Conservation (phyloP, 768 basidiomycete genomes). For the Rubroboletus pulcherrimus region DNA sequence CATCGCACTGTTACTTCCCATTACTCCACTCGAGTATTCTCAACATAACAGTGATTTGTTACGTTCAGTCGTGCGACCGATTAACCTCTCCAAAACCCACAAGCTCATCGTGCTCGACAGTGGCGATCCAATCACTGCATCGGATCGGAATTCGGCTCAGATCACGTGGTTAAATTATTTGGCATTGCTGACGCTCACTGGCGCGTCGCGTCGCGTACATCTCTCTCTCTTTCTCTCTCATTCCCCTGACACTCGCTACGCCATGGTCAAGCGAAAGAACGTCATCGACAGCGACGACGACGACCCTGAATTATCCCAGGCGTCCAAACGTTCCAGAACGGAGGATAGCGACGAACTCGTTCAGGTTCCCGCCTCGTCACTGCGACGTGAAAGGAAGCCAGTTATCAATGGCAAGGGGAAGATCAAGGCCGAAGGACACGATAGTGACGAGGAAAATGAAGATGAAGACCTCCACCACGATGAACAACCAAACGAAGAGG, state of each 20-base stretch:
- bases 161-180: conserved; percentile 20
- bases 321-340: conserved; percentile 43
- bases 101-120: not conserved
- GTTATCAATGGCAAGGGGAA: conserved; percentile 33
- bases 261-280: conserved; percentile 57
- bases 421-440: conserved; percentile 26
- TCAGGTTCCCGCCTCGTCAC: conserved; percentile 12
- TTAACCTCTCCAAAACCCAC: not conserved
- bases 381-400: conserved; percentile 26
- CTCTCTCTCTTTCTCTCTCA: not conserved
- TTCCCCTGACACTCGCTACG: conserved; percentile 21
- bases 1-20: not conserved
- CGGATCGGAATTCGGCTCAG: not conserved
- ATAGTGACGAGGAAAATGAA: conserved; percentile 29
- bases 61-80: not conserved
- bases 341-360: conserved; percentile 36
- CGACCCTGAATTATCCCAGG: conserved; percentile 28
- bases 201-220: conserved; percentile 29
- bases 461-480: conserved; percentile 35
- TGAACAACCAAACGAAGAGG: conserved; percentile 43
- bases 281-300: conserved; percentile 43
- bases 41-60: not conserved
- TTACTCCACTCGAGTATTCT: not conserved
- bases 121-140: not conserved
- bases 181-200: conserved; percentile 14